These are phyloP conservation scores for Phytophthora melonis DNA, from an alignment of 352 stramenopile genomes.

Conservation along the genomic window DNA sequence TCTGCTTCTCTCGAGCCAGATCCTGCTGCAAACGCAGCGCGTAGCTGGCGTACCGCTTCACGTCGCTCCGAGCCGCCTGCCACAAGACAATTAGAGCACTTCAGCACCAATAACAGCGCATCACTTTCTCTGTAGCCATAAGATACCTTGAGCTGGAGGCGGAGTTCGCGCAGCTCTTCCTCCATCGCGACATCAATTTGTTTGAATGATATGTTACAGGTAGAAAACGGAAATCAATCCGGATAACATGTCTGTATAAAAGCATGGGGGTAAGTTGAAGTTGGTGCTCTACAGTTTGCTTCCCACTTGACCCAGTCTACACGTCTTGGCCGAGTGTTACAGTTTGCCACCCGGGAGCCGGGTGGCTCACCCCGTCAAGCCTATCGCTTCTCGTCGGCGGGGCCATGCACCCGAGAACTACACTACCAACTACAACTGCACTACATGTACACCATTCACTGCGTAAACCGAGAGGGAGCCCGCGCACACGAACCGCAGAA, in stretches of 20 bases:
- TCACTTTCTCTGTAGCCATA: not conserved
- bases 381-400: too few species aligned
- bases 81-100: not conserved
- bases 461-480: too few species aligned
- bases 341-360: too few species aligned
- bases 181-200: conserved; percentile 29
- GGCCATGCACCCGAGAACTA: too few species aligned
- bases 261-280: conserved; percentile 31
- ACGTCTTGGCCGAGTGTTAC: too few species aligned
- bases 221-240: conserved; percentile 7
- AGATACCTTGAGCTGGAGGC: conserved; percentile 39
- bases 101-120: not conserved
- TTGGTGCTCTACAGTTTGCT: too few species aligned
- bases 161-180: conserved; percentile 32
- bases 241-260: conserved; percentile 4
- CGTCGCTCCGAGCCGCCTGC: conserved; percentile 39
- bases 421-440: too few species aligned
- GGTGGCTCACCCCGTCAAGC: too few species aligned
- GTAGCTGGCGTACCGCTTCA: conserved; percentile 47
- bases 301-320: too few species aligned
- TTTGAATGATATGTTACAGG: conserved; percentile 21
- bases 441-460: too few species aligned
- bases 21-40: conserved; percentile 46
- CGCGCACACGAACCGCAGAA: too few species aligned
- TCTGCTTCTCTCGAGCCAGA: conserved; percentile 39